Conservation (phyloP, 306 rosid genomes). For the Cercis canadensis region DNA sequence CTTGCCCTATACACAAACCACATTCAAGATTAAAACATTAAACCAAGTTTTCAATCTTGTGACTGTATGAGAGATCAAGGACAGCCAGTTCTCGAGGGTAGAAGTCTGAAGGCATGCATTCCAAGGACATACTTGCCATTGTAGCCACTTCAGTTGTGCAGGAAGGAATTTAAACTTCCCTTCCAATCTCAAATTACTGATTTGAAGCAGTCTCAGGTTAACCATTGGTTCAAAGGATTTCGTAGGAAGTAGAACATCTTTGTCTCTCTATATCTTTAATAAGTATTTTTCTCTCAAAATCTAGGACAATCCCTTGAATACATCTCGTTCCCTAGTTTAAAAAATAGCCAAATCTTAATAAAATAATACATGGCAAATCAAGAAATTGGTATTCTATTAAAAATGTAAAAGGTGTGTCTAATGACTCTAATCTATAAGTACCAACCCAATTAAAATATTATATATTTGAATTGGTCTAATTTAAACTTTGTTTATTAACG, state of each 20-base stretch:
- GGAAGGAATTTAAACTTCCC: constrained; percentile 57
- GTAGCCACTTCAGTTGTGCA: constrained; percentile 63
- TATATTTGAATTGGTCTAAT: no score
- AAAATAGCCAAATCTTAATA: no score
- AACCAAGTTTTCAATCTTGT: constrained; percentile 33
- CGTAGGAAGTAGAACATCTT: constrained; percentile 37
- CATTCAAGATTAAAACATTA: no score
- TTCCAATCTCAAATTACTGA: constrained; percentile 53
- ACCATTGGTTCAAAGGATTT: constrained; percentile 52
- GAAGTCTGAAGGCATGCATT: constrained; percentile 46
- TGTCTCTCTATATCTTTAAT: background rate
- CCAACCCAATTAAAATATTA: no score
- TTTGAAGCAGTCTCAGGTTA: constrained; percentile 59
- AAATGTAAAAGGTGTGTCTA: no score
- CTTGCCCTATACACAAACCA: no score
- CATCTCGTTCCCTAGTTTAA: constrained; percentile 40
- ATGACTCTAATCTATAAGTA: no score
- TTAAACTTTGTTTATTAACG: no score
- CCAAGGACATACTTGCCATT: constrained; percentile 72
- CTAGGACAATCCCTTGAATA: constrained; percentile 60
- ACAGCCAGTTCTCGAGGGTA: constrained; percentile 56
- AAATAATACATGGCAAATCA: no score
- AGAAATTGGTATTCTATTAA: no score
- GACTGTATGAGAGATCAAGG: constrained; percentile 64
- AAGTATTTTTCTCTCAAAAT: constrained; percentile 31